These are phyloP conservation scores for Sclerotiophoma versabilis DNA, from an alignment of 2,329 filamentous ascomycete species.

Conservation along the genomic window DNA sequence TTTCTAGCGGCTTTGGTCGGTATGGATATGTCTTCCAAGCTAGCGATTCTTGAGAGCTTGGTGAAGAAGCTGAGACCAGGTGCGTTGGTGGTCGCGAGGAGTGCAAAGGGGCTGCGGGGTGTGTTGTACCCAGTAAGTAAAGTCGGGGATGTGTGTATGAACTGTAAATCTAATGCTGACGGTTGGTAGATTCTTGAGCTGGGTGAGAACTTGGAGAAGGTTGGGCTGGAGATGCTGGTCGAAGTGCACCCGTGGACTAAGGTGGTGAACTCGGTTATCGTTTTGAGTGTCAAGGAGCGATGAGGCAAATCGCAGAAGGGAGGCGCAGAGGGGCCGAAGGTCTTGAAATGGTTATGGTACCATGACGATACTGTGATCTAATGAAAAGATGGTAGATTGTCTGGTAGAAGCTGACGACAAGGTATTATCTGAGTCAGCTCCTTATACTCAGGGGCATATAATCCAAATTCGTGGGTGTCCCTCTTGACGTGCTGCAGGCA, in stretches of 20 bases:
- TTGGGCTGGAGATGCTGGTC: constrained; percentile 50
- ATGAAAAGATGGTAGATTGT: too few relatives aligned
- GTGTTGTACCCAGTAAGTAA: constrained; percentile 58
- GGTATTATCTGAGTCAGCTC: background rate
- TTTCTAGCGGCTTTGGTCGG: constrained; percentile 62
- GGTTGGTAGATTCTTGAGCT: constrained; percentile 49
- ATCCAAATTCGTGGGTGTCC: background rate
- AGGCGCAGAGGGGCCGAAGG: background rate
- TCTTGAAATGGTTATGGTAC: background rate
- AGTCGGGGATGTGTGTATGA: background rate
- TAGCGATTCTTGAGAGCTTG: constrained; percentile 49
- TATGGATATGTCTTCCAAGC: constrained; percentile 51
- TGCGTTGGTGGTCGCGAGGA: constrained; percentile 56
- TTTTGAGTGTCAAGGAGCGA: constrained; percentile 38
- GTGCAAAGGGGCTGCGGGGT: constrained; percentile 54
- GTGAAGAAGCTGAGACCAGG: constrained; percentile 52
- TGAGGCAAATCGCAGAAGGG: background rate
- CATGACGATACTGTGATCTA: background rate
- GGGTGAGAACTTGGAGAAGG: constrained; percentile 36
- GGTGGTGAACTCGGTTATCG: constrained; percentile 60
- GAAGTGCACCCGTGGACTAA: constrained; percentile 59
- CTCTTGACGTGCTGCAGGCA: background rate
- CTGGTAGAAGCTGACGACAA: background rate
- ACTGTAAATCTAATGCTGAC: background rate
- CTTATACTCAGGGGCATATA: constrained; percentile 4